Evolutionary conservation across 2,329 filamentous ascomycete genomes (phyloP).

Genomic region (Claviceps sp.): DNA sequence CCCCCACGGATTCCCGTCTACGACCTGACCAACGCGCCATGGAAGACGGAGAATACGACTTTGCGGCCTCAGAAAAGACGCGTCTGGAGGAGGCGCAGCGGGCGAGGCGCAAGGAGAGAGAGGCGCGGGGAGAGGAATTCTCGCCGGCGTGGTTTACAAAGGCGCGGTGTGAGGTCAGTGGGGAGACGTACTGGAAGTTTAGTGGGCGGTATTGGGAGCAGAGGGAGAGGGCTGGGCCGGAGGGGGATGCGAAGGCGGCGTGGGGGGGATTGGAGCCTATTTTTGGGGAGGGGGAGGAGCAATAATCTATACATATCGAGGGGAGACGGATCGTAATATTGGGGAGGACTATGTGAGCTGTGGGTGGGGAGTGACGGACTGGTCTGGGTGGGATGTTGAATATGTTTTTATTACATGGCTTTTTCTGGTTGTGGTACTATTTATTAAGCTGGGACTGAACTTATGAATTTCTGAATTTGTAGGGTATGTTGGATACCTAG

Average conservation of each 20-base stretch:
- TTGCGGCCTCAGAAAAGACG: conserved; percentile 88
- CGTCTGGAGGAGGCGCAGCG: conserved; percentile 86
- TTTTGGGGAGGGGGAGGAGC: conserved; percentile 32
- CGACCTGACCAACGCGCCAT: conserved; percentile 92
- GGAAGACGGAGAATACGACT: conserved; percentile 96
- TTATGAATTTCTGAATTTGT: too few relatives aligned
- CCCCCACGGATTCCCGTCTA: conserved; percentile 87
- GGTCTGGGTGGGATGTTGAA: too few relatives aligned
- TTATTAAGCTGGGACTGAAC: too few relatives aligned
- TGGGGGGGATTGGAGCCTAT: conserved; percentile 71
- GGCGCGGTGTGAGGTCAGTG: conserved; percentile 60
- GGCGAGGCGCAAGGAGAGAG: conserved; percentile 56
- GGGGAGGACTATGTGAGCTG: too few relatives aligned
- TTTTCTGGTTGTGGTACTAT: too few relatives aligned
- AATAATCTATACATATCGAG: too few relatives aligned
- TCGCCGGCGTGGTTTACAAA: conserved; percentile 74
- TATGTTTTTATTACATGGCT: too few relatives aligned
- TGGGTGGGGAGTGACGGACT: too few relatives aligned
- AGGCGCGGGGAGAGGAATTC: conserved; percentile 71
- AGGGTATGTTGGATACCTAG: too few relatives aligned
- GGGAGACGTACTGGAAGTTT: conserved; percentile 83
- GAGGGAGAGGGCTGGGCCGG: conserved; percentile 49
- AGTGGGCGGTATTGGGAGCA: conserved; percentile 80
- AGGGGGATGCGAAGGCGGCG: conserved; percentile 38
- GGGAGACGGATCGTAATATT: too few relatives aligned